phyloP scores from a whole-genome alignment of 2,329 filamentous ascomycete genomes.

The Sclerotinia borealis region DNA sequence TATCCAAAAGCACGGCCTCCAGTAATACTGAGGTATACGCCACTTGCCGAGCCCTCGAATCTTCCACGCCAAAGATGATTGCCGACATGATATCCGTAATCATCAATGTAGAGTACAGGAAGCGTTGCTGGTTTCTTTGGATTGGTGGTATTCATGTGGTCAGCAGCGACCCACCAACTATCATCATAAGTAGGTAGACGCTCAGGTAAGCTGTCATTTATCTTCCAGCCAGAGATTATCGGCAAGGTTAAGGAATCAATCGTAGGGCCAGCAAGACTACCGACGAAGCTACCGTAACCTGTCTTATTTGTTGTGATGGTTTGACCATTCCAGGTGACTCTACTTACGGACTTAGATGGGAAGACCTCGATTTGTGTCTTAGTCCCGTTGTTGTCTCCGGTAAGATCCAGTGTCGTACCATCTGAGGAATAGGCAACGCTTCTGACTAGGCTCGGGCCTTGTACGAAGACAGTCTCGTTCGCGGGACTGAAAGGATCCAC shows the following conservation, averaged over 20 bases:
- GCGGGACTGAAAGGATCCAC: slow-evolving; percentile 33
- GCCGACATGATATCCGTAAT: slow-evolving; percentile 40
- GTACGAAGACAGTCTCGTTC: slow-evolving; percentile 40
- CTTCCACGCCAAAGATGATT: slow-evolving; percentile 39
- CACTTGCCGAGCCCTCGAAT: slow-evolving; percentile 22
- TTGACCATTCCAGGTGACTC: slow-evolving; percentile 47
- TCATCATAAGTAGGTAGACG: slow-evolving; percentile 37
- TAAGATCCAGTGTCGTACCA: slow-evolving; percentile 36
- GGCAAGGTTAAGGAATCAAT: slow-evolving; percentile 18
- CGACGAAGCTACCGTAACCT: slow-evolving; percentile 37
- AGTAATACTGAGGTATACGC: slow-evolving; percentile 22
- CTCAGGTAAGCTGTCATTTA: slow-evolving; percentile 41
- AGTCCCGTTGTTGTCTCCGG: slow-evolving; percentile 40
- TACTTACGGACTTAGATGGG: slow-evolving; percentile 40
- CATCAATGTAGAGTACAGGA: slow-evolving; percentile 41
- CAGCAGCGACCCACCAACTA: slow-evolving; percentile 6
- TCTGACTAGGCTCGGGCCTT: slow-evolving; percentile 48
- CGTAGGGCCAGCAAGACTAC: slow-evolving; percentile 10
- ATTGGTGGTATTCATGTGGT: slow-evolving; percentile 18
- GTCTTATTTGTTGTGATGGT: slow-evolving; percentile 33
- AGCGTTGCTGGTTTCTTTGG: slow-evolving; percentile 37
- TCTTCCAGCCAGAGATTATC: slow-evolving; percentile 30
- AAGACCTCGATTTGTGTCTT: slow-evolving; percentile 40
- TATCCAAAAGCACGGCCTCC: slow-evolving; percentile 14
- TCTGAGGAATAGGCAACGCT: slow-evolving; percentile 33